Evolutionary conservation across 2,329 filamentous ascomycete genomes (phyloP).

Genomic region (Aureobasidium musti): DNA sequence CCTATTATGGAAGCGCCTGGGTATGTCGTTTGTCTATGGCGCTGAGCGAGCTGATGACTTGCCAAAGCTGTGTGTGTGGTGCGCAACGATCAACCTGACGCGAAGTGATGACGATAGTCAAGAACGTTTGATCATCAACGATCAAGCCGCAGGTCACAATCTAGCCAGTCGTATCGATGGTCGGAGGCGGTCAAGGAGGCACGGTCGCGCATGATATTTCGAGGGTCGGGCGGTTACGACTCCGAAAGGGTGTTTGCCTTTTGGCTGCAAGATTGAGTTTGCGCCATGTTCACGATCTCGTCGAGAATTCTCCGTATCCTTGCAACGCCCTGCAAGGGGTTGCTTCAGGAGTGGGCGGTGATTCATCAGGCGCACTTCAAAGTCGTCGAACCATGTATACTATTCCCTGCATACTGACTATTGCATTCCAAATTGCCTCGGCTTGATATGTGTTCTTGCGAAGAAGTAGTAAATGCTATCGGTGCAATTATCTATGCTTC

Average conservation of each 20-base stretch:
- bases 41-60: conserved; percentile 2
- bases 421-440: not conserved
- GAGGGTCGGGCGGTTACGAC: conserved; percentile 1
- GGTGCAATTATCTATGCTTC: not conserved
- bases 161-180: not conserved
- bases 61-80: not conserved
- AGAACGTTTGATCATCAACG: conserved; percentile 5
- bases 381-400: not conserved
- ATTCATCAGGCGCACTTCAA: not conserved
- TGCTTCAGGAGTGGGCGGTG: not conserved
- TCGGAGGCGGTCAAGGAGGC: not conserved
- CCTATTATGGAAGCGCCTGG: conserved; percentile 12
- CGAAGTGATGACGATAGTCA: conserved; percentile 17
- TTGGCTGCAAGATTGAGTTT: conserved; percentile 28
- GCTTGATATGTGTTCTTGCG: not conserved
- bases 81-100: not conserved
- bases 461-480: not conserved
- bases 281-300: conserved; percentile 19
- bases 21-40: conserved; percentile 15
- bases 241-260: conserved; percentile 12
- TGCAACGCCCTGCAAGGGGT: conserved; percentile 5
- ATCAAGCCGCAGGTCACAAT: not conserved
- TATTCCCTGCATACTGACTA: not conserved
- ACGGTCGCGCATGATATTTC: not conserved
- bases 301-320: conserved; percentile 14